phyloP scores from a whole-genome alignment of 2,329 filamentous ascomycete species.

The Sporothrix pseudoabietina region DNA sequence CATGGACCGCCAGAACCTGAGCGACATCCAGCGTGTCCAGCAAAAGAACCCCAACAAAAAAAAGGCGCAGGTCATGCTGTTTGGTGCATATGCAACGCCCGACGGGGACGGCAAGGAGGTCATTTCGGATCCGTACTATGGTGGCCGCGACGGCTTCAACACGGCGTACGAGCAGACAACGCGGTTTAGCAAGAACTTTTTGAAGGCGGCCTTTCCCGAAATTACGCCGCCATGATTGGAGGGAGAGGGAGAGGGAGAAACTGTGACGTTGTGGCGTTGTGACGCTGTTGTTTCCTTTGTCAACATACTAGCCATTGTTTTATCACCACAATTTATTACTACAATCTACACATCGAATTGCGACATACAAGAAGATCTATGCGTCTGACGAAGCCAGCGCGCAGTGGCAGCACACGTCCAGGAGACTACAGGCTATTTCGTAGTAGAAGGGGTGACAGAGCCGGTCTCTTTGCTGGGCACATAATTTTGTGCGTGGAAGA shows the following conservation, averaged over 20 bases:
- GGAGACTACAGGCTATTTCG: too few relatives aligned
- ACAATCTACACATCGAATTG: neutral
- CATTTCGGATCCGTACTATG: constrained; percentile 90
- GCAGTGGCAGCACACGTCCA: too few relatives aligned
- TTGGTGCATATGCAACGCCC: constrained; percentile 76
- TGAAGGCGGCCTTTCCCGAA: constrained; percentile 60
- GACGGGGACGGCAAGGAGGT: constrained; percentile 68
- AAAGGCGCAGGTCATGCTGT: constrained; percentile 73
- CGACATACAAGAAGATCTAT: neutral
- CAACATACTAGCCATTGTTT: neutral
- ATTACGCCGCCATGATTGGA: neutral
- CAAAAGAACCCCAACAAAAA: constrained; percentile 56
- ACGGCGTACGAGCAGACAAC: constrained; percentile 82
- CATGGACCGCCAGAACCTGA: constrained; percentile 86
- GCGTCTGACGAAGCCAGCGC: too few relatives aligned
- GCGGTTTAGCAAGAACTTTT: constrained; percentile 75
- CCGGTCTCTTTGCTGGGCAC: neutral
- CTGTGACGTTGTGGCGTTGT: neutral
- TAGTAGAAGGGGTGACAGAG: too few relatives aligned
- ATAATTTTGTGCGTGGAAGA: neutral
- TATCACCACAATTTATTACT: too few relatives aligned
- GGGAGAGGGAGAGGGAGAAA: too few relatives aligned
- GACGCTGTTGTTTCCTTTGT: neutral
- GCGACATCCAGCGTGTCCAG: constrained; percentile 65
- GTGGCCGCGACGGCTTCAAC: constrained; percentile 77